These are phyloP conservation scores for Leccinum olivaceoglutinosum DNA, from an alignment of 1,284 basidiomycete species.

Conservation along the genomic window DNA sequence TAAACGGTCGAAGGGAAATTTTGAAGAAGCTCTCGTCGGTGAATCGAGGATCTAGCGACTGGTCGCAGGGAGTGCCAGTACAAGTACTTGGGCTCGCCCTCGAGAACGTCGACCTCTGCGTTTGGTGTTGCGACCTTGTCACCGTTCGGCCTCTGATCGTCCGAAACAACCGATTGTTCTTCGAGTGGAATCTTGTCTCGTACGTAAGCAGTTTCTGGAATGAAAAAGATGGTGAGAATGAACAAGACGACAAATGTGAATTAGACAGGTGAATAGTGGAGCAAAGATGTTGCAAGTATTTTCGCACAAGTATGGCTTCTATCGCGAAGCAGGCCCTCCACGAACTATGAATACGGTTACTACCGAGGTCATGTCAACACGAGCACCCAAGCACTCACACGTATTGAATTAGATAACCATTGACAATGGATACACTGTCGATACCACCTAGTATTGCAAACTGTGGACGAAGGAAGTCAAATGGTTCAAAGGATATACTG, in stretches of 20 bases:
- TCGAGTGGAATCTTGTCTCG: not conserved
- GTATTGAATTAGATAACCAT: constrained; percentile 1
- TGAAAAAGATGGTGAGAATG: not conserved
- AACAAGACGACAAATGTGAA: not conserved
- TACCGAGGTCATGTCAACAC: not conserved
- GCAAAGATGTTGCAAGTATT: not conserved
- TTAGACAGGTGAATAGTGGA: not conserved
- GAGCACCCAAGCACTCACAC: not conserved
- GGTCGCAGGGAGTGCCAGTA: constrained; percentile 1
- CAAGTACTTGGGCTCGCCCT: not conserved
- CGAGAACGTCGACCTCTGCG: not conserved
- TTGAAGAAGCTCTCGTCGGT: not conserved
- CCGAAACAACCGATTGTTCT: not conserved
- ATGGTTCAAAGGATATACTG: not conserved
- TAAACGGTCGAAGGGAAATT: not conserved
- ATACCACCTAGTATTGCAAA: constrained; percentile 1
- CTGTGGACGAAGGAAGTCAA: not conserved
- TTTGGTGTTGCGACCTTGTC: not conserved
- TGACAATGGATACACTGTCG: constrained; percentile 1
- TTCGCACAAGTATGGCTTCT: not conserved
- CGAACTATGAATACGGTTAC: not conserved
- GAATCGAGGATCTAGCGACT: not conserved
- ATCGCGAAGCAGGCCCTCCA: constrained; percentile 1
- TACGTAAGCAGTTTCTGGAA: not conserved
- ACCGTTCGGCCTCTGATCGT: not conserved